A percentile compares a stretch with the other conserved stretches of the same genome.
Evolutionary conservation across 352 stramenopile genomes (phyloP).

Genomic region (Bremia lactucae): DNA sequence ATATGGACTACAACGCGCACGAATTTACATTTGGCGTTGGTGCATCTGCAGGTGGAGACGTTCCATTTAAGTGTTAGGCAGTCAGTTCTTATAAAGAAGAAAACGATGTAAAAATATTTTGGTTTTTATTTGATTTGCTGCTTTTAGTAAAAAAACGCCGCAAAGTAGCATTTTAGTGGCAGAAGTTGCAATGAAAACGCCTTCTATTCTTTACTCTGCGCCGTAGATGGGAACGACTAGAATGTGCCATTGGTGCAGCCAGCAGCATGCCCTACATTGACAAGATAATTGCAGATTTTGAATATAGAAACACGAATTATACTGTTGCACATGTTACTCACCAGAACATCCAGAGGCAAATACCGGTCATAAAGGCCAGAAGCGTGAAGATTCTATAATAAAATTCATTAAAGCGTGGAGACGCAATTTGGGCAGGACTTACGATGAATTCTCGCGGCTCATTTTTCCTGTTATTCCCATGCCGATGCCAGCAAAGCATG

Average conservation of each 20-base stretch:
- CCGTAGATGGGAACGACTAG: conserved; percentile 73
- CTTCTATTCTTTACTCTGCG: too few relatives aligned
- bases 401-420: neutral
- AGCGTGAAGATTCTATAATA: conserved; percentile 66
- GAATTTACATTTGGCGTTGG: conserved; percentile 64
- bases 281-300: conserved; percentile 7
- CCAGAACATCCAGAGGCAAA: conserved; percentile 87
- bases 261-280: conserved; percentile 68
- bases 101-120: too few relatives aligned
- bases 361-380: conserved; percentile 66
- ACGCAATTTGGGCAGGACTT: conserved; percentile 25
- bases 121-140: too few relatives aligned
- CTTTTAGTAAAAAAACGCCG: neutral
- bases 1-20: conserved; percentile 32
- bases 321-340: too few relatives aligned
- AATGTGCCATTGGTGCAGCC: conserved; percentile 86
- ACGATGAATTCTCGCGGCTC: conserved; percentile 77
- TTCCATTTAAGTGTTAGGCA: conserved; percentile 22
- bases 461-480: conserved; percentile 78
- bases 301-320: too few relatives aligned
- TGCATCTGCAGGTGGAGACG: conserved; percentile 6
- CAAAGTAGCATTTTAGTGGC: too few relatives aligned
- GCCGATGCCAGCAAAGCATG: conserved; percentile 64
- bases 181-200: conserved; percentile 10
- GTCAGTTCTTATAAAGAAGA: too few relatives aligned